Conservation (phyloP, 768 basidiomycete genomes). For the Fomitopsis serialis region DNA sequence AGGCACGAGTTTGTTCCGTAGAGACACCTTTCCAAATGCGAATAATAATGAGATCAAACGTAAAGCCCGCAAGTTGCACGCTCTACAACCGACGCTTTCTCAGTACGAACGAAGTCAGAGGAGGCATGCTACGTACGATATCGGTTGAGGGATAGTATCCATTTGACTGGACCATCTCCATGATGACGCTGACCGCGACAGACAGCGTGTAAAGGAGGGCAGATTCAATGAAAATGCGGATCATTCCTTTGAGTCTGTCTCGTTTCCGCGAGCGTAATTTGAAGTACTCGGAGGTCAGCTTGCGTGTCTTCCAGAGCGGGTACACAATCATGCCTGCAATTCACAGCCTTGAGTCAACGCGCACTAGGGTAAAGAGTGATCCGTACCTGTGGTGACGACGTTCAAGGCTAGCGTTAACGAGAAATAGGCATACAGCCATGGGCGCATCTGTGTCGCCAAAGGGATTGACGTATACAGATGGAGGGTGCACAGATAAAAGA, state of each 20-base stretch:
- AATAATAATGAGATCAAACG: constrained; percentile 4
- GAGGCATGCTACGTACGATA: not conserved
- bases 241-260: not conserved
- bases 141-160: not conserved
- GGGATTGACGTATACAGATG: not conserved
- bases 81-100: not conserved
- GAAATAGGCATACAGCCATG: not conserved
- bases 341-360: too few species aligned
- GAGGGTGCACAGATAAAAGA: not conserved
- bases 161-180: not conserved
- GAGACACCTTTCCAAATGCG: not conserved
- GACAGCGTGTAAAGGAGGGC: not conserved
- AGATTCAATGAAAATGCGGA: constrained; percentile 1
- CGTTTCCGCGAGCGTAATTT: not conserved
- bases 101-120: not conserved
- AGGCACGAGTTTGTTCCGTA: not conserved
- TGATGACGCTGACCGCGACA: not conserved
- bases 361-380: too few species aligned
- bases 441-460: not conserved
- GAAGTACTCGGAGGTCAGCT: not conserved
- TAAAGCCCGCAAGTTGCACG: not conserved
- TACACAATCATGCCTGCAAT: not conserved
- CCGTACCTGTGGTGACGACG: not conserved
- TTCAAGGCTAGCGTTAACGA: not conserved
- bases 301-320: not conserved